Conservation (phyloP, 1,139 yeast species). For the Taphrina sp. region DNA sequence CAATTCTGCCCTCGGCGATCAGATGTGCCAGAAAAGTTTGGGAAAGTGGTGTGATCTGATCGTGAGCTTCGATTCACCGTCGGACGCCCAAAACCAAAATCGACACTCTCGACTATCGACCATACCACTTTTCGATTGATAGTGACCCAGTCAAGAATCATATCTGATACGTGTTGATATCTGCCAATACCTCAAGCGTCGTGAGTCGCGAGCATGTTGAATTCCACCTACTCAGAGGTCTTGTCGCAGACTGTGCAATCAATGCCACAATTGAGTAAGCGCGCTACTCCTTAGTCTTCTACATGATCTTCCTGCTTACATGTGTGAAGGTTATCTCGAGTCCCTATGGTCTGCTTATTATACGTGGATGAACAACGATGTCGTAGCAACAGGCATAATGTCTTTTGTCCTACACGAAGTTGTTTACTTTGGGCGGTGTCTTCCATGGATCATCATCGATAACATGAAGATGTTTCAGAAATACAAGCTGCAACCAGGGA, state of each 20-base stretch:
- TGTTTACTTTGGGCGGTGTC: slow-evolving; percentile 79
- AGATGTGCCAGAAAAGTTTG: too few species aligned
- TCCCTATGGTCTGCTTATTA: slow-evolving; percentile 84
- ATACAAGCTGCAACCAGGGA: slow-evolving; percentile 77
- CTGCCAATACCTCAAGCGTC: too few species aligned
- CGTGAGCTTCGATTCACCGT: too few species aligned
- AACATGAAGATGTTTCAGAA: slow-evolving; percentile 69
- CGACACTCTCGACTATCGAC: too few species aligned
- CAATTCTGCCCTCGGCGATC: too few species aligned
- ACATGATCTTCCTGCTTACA: not conserved
- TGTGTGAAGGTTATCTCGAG: slow-evolving; percentile 48
- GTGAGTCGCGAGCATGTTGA: slow-evolving; percentile 12
- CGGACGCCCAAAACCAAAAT: too few species aligned
- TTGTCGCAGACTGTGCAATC: slow-evolving; percentile 19
- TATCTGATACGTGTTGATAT: too few species aligned
- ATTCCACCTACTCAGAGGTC: slow-evolving; percentile 25
- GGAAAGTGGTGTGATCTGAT: too few species aligned
- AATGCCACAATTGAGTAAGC: slow-evolving; percentile 29
- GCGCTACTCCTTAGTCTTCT: not conserved
- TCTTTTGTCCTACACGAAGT: slow-evolving; percentile 74
- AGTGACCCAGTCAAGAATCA: too few species aligned
- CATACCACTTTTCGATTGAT: too few species aligned
- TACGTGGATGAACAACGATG: slow-evolving; percentile 70
- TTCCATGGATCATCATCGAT: slow-evolving; percentile 84
- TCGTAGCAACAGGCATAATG: slow-evolving; percentile 73